A percentile compares a stretch with the other conserved stretches of the same genome.
phyloP scores from a whole-genome alignment of 2,329 filamentous ascomycete species.

The Nannizziopsis arthrosporioides region DNA sequence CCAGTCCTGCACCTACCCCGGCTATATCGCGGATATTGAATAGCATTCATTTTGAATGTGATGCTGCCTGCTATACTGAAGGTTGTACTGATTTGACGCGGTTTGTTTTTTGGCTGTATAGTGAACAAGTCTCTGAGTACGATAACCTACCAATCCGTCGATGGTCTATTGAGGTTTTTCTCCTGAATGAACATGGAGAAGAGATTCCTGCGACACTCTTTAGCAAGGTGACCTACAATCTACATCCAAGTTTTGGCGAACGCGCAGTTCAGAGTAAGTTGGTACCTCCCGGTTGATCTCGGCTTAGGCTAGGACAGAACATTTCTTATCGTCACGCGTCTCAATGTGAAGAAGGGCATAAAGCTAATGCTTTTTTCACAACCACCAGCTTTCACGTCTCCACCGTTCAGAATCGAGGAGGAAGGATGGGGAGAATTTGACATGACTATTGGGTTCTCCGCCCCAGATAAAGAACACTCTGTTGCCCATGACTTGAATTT shows the following conservation, averaged over 20 bases:
- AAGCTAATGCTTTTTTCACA: neutral
- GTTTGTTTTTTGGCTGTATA: constrained; percentile 10
- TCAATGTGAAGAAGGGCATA: neutral
- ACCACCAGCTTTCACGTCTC: constrained; percentile 58
- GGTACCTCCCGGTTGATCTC: neutral
- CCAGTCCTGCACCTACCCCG: too few relatives aligned
- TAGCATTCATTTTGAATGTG: neutral
- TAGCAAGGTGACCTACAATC: constrained; percentile 81
- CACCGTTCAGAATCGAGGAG: constrained; percentile 81
- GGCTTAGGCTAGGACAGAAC: neutral
- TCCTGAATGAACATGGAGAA: constrained; percentile 77
- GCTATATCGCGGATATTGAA: neutral
- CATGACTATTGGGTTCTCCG: constrained; percentile 73
- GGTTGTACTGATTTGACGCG: neutral
- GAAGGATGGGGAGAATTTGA: constrained; percentile 99
- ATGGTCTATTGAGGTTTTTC: constrained; percentile 78
- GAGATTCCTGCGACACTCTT: constrained; percentile 74
- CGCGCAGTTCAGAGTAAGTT: constrained; percentile 65
- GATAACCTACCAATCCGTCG: constrained; percentile 84
- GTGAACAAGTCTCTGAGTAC: constrained; percentile 66
- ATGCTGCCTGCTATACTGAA: neutral
- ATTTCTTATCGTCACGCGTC: neutral
- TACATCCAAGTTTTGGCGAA: constrained; percentile 88
- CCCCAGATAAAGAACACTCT: constrained; percentile 74
- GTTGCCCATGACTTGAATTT: constrained; percentile 91